Conservation (phyloP, 2,329 filamentous ascomycete genomes). For the Verticillium zaregamsianum region DNA sequence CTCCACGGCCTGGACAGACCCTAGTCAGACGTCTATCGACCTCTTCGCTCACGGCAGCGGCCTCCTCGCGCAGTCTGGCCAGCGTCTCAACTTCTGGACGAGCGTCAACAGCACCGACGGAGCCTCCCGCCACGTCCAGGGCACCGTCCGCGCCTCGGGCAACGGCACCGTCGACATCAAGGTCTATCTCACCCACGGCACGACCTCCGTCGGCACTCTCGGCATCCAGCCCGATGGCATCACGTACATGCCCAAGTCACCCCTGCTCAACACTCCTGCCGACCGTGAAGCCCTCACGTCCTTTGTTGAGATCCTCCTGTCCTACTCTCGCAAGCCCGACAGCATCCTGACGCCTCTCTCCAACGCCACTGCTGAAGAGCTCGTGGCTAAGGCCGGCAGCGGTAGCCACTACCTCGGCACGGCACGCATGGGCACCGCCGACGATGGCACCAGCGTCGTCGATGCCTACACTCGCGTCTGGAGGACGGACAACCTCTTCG, state of each 20-base stretch:
- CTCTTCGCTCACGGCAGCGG: slow-evolving; percentile 31
- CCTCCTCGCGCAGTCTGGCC: slow-evolving; percentile 38
- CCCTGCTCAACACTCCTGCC: slow-evolving; percentile 27
- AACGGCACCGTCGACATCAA: slow-evolving; percentile 39
- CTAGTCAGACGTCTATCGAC: slow-evolving; percentile 22
- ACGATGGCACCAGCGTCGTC: slow-evolving; percentile 26
- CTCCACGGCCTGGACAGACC: slow-evolving; percentile 20
- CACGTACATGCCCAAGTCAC: slow-evolving; percentile 35
- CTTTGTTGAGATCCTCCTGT: slow-evolving; percentile 21
- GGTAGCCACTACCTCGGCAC: slow-evolving; percentile 26
- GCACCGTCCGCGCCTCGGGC: slow-evolving; percentile 38
- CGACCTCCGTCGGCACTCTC: slow-evolving; percentile 41
- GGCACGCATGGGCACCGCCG: slow-evolving; percentile 22
- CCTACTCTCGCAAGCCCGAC: slow-evolving; percentile 15
- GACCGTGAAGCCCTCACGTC: slow-evolving; percentile 22
- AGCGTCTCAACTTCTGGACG: slow-evolving; percentile 44
- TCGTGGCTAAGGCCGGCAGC: slow-evolving; percentile 17
- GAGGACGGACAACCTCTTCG: slow-evolving; percentile 21
- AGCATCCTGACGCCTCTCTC: slow-evolving; percentile 15
- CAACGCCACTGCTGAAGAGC: slow-evolving; percentile 16
- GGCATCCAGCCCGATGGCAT: slow-evolving; percentile 32
- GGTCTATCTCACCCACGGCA: slow-evolving; percentile 47
- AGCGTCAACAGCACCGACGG: slow-evolving; percentile 36
- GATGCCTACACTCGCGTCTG: slow-evolving; percentile 25
- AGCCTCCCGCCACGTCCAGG: slow-evolving; percentile 33